Evolutionary conservation across 371 early-diverging fungal species (phyloP).

Genomic region (Mortierella sp.): DNA sequence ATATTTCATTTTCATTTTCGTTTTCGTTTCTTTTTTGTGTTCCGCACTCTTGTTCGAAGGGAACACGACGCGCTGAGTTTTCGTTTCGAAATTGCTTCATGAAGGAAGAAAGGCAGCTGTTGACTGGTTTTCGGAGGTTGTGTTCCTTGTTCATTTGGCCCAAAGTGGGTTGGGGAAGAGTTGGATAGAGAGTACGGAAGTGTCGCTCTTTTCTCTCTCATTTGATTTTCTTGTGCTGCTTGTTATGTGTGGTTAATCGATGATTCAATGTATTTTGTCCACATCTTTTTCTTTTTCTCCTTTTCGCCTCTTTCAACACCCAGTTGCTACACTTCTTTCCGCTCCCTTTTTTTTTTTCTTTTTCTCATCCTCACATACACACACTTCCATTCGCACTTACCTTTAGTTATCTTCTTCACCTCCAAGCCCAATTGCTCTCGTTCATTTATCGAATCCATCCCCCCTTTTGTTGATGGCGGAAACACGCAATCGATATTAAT

Average conservation of each 20-base stretch:
- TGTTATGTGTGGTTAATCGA: not conserved
- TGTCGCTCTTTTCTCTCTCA: not conserved
- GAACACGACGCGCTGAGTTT: not conserved
- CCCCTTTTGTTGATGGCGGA: not conserved
- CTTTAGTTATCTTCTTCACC: not conserved
- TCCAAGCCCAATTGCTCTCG: not conserved
- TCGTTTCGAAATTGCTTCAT: not conserved
- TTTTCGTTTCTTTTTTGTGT: slow-evolving; percentile 6
- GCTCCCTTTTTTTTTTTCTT: not conserved
- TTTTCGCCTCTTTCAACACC: slow-evolving; percentile 7
- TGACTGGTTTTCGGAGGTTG: slow-evolving; percentile 1
- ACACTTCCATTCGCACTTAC: not conserved
- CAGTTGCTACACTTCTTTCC: slow-evolving; percentile 5
- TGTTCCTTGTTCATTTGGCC: not conserved
- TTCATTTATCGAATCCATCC: not conserved
- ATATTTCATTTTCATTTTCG: slow-evolving; percentile 2
- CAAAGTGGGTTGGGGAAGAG: not conserved
- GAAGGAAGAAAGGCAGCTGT: not conserved
- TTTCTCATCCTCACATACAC: not conserved
- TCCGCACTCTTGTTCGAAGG: not conserved
- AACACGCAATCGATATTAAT: not conserved
- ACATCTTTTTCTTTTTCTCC: not conserved
- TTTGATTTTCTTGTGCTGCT: not conserved
- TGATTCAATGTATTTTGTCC: not conserved
- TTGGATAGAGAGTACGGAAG: not conserved